Conservation (phyloP, 192 early-diverging fungal species). For the Physocladia obscura region DNA sequence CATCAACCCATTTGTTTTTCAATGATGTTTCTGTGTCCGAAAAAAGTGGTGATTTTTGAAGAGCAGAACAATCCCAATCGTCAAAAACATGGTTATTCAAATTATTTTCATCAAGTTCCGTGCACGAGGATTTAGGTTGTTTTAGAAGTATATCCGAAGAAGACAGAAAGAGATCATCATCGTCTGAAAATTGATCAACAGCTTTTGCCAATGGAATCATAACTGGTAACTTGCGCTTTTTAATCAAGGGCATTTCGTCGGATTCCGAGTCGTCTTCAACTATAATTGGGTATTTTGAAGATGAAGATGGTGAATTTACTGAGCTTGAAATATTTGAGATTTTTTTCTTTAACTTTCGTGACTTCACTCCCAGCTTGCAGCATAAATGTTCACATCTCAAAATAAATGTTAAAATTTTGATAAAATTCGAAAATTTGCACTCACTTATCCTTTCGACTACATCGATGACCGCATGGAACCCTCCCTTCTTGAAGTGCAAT, state of each 20-base stretch:
- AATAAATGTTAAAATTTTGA: not conserved
- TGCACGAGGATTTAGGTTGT: not conserved
- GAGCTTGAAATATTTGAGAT: not conserved
- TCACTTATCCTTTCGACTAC: conserved; percentile 38
- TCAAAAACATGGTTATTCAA: not conserved
- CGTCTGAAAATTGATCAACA: not conserved
- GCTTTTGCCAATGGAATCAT: not conserved
- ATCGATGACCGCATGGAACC: conserved; percentile 38
- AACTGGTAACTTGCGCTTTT: not conserved
- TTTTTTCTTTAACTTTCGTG: conserved; percentile 2
- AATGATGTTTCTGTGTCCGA: not conserved
- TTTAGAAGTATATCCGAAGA: not conserved
- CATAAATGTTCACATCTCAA: conserved; percentile 44
- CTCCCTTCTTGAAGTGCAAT: conserved; percentile 17
- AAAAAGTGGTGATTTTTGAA: not conserved
- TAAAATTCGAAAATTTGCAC: not conserved
- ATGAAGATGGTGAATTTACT: not conserved
- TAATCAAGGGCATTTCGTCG: not conserved
- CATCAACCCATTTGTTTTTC: too few species aligned
- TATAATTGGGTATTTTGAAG: not conserved
- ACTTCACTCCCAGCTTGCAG: conserved; percentile 39
- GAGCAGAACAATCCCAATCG: not conserved
- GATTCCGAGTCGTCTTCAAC: not conserved
- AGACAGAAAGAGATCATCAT: not conserved
- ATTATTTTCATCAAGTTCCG: not conserved